Evolutionary conservation across 257 asterid genomes (phyloP), one percentile per base, ranked within the genome.

Genomic region (Perilla frutescens): DNA sequence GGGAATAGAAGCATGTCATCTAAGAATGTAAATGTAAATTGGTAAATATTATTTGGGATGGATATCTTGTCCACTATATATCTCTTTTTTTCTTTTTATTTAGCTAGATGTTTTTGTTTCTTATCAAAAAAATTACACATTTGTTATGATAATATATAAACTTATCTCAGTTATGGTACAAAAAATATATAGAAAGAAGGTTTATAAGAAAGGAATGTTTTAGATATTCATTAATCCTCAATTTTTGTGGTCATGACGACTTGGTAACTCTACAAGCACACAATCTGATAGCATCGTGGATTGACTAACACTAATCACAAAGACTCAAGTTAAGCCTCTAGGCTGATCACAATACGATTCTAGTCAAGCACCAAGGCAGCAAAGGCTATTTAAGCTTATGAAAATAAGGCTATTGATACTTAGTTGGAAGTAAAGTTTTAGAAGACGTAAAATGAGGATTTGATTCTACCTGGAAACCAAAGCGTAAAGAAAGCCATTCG

Each of bases 401-500:
- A 20, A 15, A 45, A 14, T 13, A 68, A 41, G 50, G 56, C 68
- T 15, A 64, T 12, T 43, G 36, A 67, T 68, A 50, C 63, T 47
- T 51, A 69, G 51, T 61, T 43, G 37, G 37, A 12, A 37, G 49
- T 45, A 65, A 20, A 48, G 70, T 43, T 66, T 7, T 37, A 60
- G 9, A 62, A 31, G 26, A 61, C 13, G 2, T 8, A 7, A 62
- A 37, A 41, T 0, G 48, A 47, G 79, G n/a, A 69, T 60, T 39
- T 14, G 62, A 83, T 20, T 72, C 67, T 79, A 92, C 99, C 99
- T 95, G 99, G 77, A 95, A 95, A 50, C 99, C 99, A 82, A 95
- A 95, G 75, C 87, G 88, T 58, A 87, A 71, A 82, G 94, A 84
- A 76, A 95, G 98, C 99, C 99, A 95, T 81, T 90, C 98, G 53